Evolutionary conservation across 768 basidiomycete species (phyloP).

Genomic region (Psilocybe azurescens): DNA sequence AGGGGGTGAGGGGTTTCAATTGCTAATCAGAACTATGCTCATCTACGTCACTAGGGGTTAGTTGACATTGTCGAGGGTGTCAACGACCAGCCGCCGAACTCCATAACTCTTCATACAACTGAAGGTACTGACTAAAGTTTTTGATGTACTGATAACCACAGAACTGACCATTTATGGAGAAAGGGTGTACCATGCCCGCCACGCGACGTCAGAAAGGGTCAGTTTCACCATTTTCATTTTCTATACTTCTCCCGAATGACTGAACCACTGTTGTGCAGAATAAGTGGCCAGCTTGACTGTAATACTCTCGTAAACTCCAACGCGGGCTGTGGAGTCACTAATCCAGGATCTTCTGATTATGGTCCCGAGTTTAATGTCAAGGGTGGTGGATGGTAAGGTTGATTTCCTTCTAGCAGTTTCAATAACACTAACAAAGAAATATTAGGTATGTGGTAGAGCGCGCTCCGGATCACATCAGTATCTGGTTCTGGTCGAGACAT

Average conservation of each 20-base stretch:
- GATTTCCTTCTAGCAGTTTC: neutral
- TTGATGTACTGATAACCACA: too few species aligned
- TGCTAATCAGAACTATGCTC: neutral
- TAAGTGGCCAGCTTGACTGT: conserved; percentile 44
- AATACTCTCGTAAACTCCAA: conserved; percentile 49
- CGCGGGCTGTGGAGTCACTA: conserved; percentile 54
- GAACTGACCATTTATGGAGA: neutral
- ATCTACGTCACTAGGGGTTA: conserved; percentile 37
- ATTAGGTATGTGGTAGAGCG: conserved; percentile 61
- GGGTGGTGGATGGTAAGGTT: conserved; percentile 61
- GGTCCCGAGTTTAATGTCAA: conserved; percentile 59
- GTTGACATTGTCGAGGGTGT: conserved; percentile 62
- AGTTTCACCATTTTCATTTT: conserved; percentile 7
- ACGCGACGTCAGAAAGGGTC: conserved; percentile 45
- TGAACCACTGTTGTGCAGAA: conserved; percentile 26
- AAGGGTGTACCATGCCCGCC: conserved; percentile 52
- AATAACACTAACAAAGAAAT: neutral
- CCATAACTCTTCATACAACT: conserved; percentile 60
- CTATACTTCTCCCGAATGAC: neutral
- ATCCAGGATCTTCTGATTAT: conserved; percentile 43
- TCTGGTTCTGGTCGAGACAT: conserved; percentile 68
- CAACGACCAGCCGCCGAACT: conserved; percentile 58
- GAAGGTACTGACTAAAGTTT: conserved; percentile 30
- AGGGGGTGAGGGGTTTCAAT: conserved; percentile 23
- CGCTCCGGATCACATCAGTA: conserved; percentile 50